Evolutionary conservation across 2,329 filamentous ascomycete species (phyloP).

Genomic region (Canariomyces notabilis): DNA sequence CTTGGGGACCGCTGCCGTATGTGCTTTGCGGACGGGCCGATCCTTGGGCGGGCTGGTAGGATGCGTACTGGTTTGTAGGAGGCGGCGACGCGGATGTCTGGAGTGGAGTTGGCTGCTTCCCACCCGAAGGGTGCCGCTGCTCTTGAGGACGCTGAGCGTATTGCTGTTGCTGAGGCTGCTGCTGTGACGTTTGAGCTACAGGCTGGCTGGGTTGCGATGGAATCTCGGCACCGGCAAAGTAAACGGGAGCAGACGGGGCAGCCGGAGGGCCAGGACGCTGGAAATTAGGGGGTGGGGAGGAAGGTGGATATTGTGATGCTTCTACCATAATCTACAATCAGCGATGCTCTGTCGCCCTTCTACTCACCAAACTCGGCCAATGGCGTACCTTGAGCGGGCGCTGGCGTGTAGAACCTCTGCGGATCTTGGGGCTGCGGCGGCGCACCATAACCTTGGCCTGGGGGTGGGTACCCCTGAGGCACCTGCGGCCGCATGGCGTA

Average conservation of each 20-base stretch:
- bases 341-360: constrained; percentile 30
- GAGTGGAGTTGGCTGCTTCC: constrained; percentile 45
- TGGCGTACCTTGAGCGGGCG: constrained; percentile 42
- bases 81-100: constrained; percentile 50
- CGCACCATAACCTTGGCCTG: constrained; percentile 33
- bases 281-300: constrained; percentile 50
- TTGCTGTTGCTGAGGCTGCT: constrained; percentile 36
- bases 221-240: constrained; percentile 56
- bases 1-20: constrained; percentile 63
- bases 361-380: constrained; percentile 19
- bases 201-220: constrained; percentile 31
- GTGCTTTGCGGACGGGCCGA: constrained; percentile 60
- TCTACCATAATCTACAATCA: constrained; percentile 25
- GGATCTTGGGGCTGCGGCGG: constrained; percentile 50
- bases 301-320: constrained; percentile 38
- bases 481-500: constrained; percentile 51
- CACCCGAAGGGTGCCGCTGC: constrained; percentile 43
- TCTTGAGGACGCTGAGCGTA: constrained; percentile 50
- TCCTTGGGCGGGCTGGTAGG: constrained; percentile 40
- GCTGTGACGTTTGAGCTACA: constrained; percentile 25
- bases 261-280: constrained; percentile 41
- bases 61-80: constrained; percentile 42
- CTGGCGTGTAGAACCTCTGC: constrained; percentile 64
- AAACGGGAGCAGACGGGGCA: constrained; percentile 56
- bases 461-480: constrained; percentile 41